Evolutionary conservation across 148 eudicot species (phyloP).

Genomic region (Silene latifolia): DNA sequence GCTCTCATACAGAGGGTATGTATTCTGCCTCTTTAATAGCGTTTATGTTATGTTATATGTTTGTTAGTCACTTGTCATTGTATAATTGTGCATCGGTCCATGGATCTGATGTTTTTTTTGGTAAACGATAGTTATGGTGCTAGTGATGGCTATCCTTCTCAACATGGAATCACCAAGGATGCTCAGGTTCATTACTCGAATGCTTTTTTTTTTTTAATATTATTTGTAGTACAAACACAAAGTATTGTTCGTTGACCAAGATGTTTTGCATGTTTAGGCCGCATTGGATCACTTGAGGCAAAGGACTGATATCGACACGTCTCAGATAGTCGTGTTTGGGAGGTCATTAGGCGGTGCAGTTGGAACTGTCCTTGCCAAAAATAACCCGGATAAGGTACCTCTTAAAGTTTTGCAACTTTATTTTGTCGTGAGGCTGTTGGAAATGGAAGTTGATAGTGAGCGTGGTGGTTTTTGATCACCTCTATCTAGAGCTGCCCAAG

Average conservation of each 20-base stretch:
- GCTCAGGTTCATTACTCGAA: conserved; percentile 62
- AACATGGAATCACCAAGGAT: conserved; percentile 82
- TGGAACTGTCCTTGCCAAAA: conserved; percentile 71
- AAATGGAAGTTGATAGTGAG: background rate
- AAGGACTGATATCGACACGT: conserved; percentile 89
- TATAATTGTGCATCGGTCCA: background rate
- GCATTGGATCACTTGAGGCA: conserved; percentile 86
- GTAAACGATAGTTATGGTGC: conserved; percentile 70
- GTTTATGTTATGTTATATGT: background rate
- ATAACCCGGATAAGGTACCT: conserved; percentile 86
- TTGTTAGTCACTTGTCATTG: background rate
- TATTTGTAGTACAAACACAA: background rate
- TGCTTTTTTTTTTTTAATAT: background rate
- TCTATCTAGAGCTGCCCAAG: background rate
- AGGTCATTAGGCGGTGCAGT: conserved; percentile 99
- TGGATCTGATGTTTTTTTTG: conserved; percentile 13
- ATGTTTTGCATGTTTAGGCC: conserved; percentile 46
- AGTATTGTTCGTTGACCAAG: conserved; percentile 11
- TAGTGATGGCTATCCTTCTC: conserved; percentile 97
- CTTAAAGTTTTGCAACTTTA: background rate
- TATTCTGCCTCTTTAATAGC: conserved; percentile 6
- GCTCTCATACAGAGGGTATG: conserved; percentile 99
- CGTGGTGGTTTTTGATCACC: background rate
- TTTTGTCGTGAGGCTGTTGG: background rate
- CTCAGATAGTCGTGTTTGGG: conserved; percentile 87